These are phyloP conservation scores for Aspergillus fijiensis DNA, from an alignment of 2,329 filamentous ascomycete species.

Conservation along the genomic window DNA sequence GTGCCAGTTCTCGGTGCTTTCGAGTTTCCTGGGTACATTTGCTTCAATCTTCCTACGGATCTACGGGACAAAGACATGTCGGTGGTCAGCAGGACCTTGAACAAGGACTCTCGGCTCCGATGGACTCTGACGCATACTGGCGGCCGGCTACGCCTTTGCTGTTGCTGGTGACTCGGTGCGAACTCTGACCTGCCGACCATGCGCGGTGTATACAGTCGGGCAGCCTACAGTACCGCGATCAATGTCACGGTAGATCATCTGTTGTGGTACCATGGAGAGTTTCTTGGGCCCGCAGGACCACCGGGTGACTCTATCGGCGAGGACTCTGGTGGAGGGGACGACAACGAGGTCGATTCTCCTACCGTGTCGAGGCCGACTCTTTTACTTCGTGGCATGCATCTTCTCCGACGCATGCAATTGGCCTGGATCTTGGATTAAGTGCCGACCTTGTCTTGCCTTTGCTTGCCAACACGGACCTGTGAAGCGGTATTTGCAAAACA, in stretches of 20 bases:
- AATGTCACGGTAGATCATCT: background rate
- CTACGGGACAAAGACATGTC: background rate
- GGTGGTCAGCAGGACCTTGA: background rate
- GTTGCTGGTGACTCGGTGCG: background rate
- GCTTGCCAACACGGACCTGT: background rate
- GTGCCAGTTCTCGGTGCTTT: background rate
- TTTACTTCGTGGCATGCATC: background rate
- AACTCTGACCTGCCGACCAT: background rate
- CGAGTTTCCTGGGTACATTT: background rate
- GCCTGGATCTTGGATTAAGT: background rate
- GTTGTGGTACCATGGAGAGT: background rate
- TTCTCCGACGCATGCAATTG: background rate
- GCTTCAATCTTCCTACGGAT: background rate
- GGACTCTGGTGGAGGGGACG: background rate
- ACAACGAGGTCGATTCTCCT: background rate
- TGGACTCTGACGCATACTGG: background rate
- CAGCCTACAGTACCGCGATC: background rate
- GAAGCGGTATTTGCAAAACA: background rate
- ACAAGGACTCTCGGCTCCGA: background rate
- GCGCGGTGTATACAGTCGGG: background rate
- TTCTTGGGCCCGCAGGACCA: background rate
- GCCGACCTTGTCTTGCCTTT: background rate
- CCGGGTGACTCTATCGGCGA: background rate
- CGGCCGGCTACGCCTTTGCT: background rate
- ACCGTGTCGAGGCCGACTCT: background rate